phyloP scores from a whole-genome alignment of 768 basidiomycete genomes.

The Pisolithus marmoratus region DNA sequence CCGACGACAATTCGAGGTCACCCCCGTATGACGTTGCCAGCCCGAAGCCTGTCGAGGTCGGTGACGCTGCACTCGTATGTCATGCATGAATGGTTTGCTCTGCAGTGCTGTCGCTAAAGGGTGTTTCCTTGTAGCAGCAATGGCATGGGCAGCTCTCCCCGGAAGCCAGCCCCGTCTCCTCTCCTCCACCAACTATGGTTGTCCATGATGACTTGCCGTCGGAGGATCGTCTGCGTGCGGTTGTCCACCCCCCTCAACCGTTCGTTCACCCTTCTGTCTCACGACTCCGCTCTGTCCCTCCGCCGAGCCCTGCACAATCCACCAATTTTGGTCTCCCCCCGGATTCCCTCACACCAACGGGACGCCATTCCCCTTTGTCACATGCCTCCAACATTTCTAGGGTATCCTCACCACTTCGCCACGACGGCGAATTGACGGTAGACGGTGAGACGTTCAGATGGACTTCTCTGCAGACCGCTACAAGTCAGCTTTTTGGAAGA shows the following conservation, averaged over 20 bases:
- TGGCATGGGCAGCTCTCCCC: constrained; percentile 33
- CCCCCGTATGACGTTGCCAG: constrained; percentile 36
- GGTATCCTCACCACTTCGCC: constrained; percentile 49
- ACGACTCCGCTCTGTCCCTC: constrained; percentile 67
- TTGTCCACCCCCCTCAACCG: constrained; percentile 33
- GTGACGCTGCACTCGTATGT: constrained; percentile 30
- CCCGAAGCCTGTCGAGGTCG: constrained; percentile 22
- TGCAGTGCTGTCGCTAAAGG: constrained; percentile 17
- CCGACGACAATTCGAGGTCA: constrained; percentile 44
- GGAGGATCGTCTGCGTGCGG: neutral
- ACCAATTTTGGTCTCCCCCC: constrained; percentile 38
- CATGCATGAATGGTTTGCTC: constrained; percentile 10
- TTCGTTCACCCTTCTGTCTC: constrained; percentile 75
- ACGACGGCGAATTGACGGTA: constrained; percentile 15
- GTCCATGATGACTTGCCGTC: constrained; percentile 4
- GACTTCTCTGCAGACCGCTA: constrained; percentile 59
- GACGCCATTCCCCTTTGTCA: constrained; percentile 51
- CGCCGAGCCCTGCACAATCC: constrained; percentile 39
- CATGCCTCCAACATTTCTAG: constrained; percentile 69
- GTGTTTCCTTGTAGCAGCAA: constrained; percentile 9
- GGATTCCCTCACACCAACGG: constrained; percentile 39
- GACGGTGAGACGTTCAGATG: constrained; percentile 68
- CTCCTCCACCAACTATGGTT: constrained; percentile 28
- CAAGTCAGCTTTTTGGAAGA: constrained; percentile 48
- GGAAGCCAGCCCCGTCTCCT: constrained; percentile 35